Conservation (phyloP, 2,329 filamentous ascomycete species). For the Chalaropsis thielavioides region DNA sequence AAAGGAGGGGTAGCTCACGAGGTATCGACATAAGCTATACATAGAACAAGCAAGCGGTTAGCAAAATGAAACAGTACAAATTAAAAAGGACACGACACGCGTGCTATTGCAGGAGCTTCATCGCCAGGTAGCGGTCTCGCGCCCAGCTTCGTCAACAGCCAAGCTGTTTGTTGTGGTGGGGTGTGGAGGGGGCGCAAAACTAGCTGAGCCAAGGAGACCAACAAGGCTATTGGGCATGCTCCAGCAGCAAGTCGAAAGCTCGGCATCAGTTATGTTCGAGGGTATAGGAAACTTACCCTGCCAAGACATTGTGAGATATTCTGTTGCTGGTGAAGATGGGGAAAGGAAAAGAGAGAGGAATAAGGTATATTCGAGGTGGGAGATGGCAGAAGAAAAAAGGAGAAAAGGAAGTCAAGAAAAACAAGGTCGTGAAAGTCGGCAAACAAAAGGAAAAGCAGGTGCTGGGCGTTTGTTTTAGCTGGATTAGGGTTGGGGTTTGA, state of each 20-base stretch:
- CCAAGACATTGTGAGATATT: constrained; percentile 48
- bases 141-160: not conserved
- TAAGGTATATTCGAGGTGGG: constrained; percentile 10
- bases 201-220: not conserved
- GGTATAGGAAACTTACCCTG: constrained; percentile 41
- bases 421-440: constrained; percentile 11
- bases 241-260: not conserved
- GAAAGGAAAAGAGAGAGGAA: constrained; percentile 13
- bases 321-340: constrained; percentile 16
- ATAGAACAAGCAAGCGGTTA: constrained; percentile 21
- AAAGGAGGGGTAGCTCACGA: constrained; percentile 28
- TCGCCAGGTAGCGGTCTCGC: not conserved
- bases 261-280: not conserved
- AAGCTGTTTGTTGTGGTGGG: not conserved
- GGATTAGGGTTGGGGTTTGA: not conserved
- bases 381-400: not conserved
- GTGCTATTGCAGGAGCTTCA: not conserved
- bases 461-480: not conserved
- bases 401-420: constrained; percentile 12
- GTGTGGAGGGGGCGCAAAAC: not conserved
- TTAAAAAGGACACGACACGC: not conserved
- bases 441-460: not conserved
- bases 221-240: not conserved
- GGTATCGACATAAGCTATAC: constrained; percentile 36
- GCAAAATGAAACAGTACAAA: constrained; percentile 10